Base-by-base conservation (phyloP, 768 basidiomycete species). In the Sporobolomyces roseus region DNA sequence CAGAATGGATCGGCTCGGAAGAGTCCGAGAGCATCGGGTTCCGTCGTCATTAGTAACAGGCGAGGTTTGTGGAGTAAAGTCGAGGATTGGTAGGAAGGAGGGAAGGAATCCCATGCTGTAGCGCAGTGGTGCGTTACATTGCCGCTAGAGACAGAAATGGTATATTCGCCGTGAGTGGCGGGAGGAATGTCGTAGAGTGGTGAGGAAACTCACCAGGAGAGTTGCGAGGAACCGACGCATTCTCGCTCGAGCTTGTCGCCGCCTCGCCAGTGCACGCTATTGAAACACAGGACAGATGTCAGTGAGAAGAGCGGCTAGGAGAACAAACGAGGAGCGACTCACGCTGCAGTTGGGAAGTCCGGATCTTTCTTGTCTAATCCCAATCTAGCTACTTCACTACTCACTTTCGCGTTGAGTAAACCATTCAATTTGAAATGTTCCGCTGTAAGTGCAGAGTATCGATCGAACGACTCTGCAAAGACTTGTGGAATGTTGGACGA, bases 31-130 rank as follows among this genome's bases (percentile, higher is more conserved):
- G 61, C 67, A 48, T 68, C 48, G 7, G 67, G 61, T 41, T 68
- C 67, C n/a, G 55, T 49, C n/a, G 67, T 59, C 67, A 68, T 68
- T 13, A 68, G 49, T 33, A 68, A 49, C 12, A 68, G 30, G 2
- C 67, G 61, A 1, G 67, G 61, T 19, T 68, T 68, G 9, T 23
- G 4, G 46, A 21, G 12, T 17, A 13, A 8, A 50, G 49, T 10
- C 12, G 17, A 27, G 8, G 49, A 29, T 25, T 8, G 17, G 5
- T 45, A 14, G 29, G 61, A 14, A 12, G 53, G 17, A 10, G 32
- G 19, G 16, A 68, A 30, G 12, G 61, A 8, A 5, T 68, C 61
- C 25, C 50, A 38, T 0, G 67, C 67, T 17, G 61, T 68, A 8
- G 50, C 61, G 23, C 61, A 63, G 43, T 68, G 67, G 2, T 63